Base-by-base conservation (phyloP, 2,329 filamentous ascomycete genomes). In the Talaromyces marneffei region DNA sequence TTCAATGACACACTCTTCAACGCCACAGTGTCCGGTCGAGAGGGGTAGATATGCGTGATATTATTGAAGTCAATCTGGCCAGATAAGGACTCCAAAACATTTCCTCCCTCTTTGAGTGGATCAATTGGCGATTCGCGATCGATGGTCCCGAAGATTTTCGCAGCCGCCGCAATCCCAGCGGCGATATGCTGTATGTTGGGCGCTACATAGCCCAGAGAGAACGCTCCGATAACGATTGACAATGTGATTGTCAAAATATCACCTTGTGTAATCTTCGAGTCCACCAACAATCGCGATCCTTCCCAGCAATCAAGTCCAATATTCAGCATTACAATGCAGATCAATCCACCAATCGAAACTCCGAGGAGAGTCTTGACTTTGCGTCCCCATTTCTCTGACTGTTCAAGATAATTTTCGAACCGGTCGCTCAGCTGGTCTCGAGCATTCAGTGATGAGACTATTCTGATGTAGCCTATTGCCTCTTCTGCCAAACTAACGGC, bases 231-330 rank as follows among this genome's bases (percentile, higher is more conserved):
- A n/a, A 72, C 68, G 16, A 73, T 68, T 2, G 70, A 63, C 65
- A 72, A 68, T 20, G 72, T 63, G 35, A 72, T 68, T 0, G 44
- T 48, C 16, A 48, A 25, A 14, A 48, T 48, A n/a, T 48, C 44
- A 3, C 23, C 23, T n/a, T 27, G 70, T 72, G 20, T 48, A 3
- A 48, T 29, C 25, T 29, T 71, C 53, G 25, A 74, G 63, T 40
- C 68, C 65, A 7, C 70, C 69, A 3, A 69, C 64, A 66, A 57
- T 59, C 84, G 82, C 66, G 87, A 90, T 20, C 91, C 91, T 79
- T 90, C 87, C 91, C 91, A 96, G 77, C 96, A 96, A 46, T 89
- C 88, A 54, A 96, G 81, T 23, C 88, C 89, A 70, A 95, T 96
- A 76, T 92, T 95, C 66, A 94, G 79, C 70, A 92, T 96, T 61